Evolutionary conservation across 768 basidiomycete genomes (phyloP), one percentile per base, ranked within the genome.

Genomic region (Cytidiella melzeri): DNA sequence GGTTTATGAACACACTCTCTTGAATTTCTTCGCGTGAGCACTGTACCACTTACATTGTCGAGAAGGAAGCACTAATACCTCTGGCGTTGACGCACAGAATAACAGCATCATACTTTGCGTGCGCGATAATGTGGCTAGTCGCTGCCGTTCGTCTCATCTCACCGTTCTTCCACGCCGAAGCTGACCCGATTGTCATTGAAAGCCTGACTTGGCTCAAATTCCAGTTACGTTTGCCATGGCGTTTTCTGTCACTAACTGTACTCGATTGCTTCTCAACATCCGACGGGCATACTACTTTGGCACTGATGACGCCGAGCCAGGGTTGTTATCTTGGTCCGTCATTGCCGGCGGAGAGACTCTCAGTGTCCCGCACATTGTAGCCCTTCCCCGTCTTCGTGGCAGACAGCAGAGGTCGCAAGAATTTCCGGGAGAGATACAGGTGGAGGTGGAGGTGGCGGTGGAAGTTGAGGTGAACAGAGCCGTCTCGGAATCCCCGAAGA

Each of bases 261-360:
- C 64, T 0, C 60, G 64, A 4, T 58, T 64, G 18, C 56, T 64
- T 18, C 59, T 66, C 42, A 66, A 64, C 46, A 64, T 66, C 47
- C 59, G 65, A 12, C 56, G 59, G 36, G 62, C 59, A 23, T 66
- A 66, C 55, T 66, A 62, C 52, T 40, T 54, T 12, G 59, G 52
- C 43, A 43, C 21, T 20, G 20, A 45, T 27, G 54, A 21, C 24
- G 36, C 23, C 13, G 15, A 24, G 18, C 30, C 36, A 5, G n/a
- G 19, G 15, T 36, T 11, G 11, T 19, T 27, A 36, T 47, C 45
- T 5, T 38, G 30, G 19, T 47, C 30, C 30, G 30, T 15, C 15
- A 34, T 47, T 28, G 26, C 45, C 23, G 45, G 15, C 15, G 30
- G 30, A 7, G 9, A 34, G 15, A 7, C 30, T 15, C 7, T 34